Evolutionary conservation across 345 rosid species (phyloP), one percentile per base, ranked within the genome.

Genomic region (Brassica nigra): DNA sequence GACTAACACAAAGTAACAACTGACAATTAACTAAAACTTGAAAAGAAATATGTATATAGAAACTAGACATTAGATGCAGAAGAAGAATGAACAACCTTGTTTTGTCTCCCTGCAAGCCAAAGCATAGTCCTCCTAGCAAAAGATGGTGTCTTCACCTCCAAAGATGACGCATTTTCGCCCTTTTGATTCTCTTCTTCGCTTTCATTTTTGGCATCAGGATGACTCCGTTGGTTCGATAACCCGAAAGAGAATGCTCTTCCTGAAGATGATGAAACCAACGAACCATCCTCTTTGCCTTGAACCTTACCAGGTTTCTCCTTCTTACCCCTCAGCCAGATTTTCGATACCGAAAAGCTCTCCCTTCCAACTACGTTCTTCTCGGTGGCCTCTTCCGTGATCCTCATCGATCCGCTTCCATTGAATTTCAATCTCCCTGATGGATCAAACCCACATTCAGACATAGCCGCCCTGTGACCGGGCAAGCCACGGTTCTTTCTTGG

Each of bases 111-210:
- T 34, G 86, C 86, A 63, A 95, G 86, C 98, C 99, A 93, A 75
- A 86, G 91, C 84, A 95, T 81, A 66, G 99, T 89, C 84, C 90
- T 93, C 86, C 95, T 90, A 11, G 98, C 90, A 89, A 93, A 95
- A 52, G 99, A 95, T 39, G 98, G 97, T 42, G 97, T 91, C 79
- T 87, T 90, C 2, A 62, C 58, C 68, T 75, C 80, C 55, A 80
- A 75, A 70, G 83, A 80, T 64, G 66, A 62, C 15, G 62, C 65
- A 57, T 80, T 75, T 10, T 80, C 83, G 8, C 57, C 0, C 68
- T 70, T 80, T 18, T 75, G 76, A 39, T 75, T 75, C 30, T 55
- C 80, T 70, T 80, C 83, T 39, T 70, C 80, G 4, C 68, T 52
- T 8, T 84, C 85, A 61, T 72, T 81, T 61, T 55, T 44, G 5